phyloP scores from a whole-genome alignment of 257 asterid genomes.

The Nicotiana obtusifolia region DNA sequence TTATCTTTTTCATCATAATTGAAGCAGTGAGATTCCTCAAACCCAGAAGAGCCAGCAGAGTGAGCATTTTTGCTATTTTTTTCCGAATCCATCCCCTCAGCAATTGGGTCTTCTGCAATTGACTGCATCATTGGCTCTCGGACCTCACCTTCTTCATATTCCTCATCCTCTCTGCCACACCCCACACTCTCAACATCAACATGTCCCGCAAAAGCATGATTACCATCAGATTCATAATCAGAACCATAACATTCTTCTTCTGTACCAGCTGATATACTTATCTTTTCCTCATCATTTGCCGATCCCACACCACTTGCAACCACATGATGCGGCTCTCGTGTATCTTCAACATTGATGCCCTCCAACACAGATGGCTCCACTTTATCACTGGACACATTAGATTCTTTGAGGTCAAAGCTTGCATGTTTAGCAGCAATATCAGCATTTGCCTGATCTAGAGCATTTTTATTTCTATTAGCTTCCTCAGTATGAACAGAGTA shows the following conservation, averaged over 20 bases:
- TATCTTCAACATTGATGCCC: conserved; percentile 25
- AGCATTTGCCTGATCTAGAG: conserved; percentile 23
- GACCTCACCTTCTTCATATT: conserved; percentile 85
- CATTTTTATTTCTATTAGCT: conserved; percentile 13
- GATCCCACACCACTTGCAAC: conserved; percentile 28
- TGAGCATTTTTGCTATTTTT: conserved; percentile 16
- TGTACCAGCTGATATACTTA: conserved; percentile 34
- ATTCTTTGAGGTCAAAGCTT: conserved; percentile 21
- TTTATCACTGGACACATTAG: conserved; percentile 20
- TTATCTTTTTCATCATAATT: conserved; percentile 23
- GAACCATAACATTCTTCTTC: conserved; percentile 52
- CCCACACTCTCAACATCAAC: conserved; percentile 17
- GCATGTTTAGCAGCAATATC: conserved; percentile 22
- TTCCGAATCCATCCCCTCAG: conserved; percentile 23
- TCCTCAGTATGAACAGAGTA: conserved; percentile 38
- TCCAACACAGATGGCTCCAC: conserved; percentile 8
- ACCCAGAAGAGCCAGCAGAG: conserved; percentile 26
- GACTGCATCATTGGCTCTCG: conserved; percentile 45
- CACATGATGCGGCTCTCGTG: conserved; percentile 24
- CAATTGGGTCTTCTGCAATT: conserved; percentile 26
- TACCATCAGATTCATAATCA: conserved; percentile 51
- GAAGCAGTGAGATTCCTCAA: conserved; percentile 15
- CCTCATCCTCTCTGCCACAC: conserved; percentile 54
- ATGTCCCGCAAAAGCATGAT: conserved; percentile 22
- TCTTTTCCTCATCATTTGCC: conserved; percentile 45